Base-by-base conservation (phyloP, 2,329 filamentous ascomycete species). In the Colletotrichum somersetense region DNA sequence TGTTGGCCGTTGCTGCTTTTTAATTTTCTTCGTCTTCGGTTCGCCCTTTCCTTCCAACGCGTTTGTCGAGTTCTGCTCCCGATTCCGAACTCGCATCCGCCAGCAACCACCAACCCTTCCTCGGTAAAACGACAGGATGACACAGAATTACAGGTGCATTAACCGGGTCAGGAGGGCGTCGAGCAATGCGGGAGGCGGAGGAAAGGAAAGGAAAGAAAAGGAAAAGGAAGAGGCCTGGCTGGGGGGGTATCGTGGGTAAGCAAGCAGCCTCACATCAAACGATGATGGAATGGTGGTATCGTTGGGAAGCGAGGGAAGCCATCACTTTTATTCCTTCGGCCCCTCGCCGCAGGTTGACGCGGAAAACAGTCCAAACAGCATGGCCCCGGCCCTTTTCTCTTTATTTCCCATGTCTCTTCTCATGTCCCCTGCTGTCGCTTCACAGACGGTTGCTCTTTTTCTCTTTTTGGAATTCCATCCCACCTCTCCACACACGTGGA, bases 401-500 rank as follows among this genome's bases (percentile, higher is more conserved):
- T 30, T 57, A 20, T n/a, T 56, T 61, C 42, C 56, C 66, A 42
- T 58, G 30, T 57, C 26, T n/a, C 48, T 61, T 56, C 66, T 38
- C 56, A 44, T 67, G 56, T 50, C 61, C 66, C 66, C 70, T 70
- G 70, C 44, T 40, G 8, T 16, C 38, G 14, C n/a, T 61, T 61
- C 55, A 64, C 42, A 56, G 40, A 52, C 48, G 46, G 70, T 50
- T 58, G 40, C 46, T 65, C 66, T 65, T 48, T 72, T 72, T 48
- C 70, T 70, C 70, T 65, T 70, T 70, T 72, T 38, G 70, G 66
- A 64, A 40, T 50, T 30, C 26, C 53, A 72, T 72, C 66, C 70
- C 55, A 62, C 66, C 66, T 65, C 66, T 65, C 66, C 70, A 72
- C 66, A 72, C 65, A 70, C 70, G 66, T 72, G 59, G 66, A 65